Conservation (phyloP, 805 yeast species). For the Barnettozyma sp. region DNA sequence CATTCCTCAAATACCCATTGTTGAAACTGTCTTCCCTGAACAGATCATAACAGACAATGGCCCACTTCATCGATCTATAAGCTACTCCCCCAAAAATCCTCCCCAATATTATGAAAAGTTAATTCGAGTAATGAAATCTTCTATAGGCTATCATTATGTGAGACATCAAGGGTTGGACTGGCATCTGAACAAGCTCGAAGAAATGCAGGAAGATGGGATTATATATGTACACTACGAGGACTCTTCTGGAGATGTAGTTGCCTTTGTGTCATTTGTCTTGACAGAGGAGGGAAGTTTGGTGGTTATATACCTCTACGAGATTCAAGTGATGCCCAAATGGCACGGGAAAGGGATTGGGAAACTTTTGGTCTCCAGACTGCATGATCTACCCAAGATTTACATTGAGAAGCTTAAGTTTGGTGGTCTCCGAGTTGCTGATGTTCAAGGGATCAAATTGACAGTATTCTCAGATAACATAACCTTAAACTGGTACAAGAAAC, state of each 20-base stretch:
- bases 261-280: constrained; percentile 42
- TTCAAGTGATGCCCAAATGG: constrained; percentile 36
- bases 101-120: constrained; percentile 4
- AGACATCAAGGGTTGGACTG: constrained; percentile 17
- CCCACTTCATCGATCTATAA: not conserved
- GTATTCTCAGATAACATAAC: constrained; percentile 47
- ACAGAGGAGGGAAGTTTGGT: constrained; percentile 36
- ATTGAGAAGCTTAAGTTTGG: constrained; percentile 7
- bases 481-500: constrained; percentile 34
- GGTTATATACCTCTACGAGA: constrained; percentile 51
- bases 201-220: constrained; percentile 28
- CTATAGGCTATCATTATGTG: constrained; percentile 15
- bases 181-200: constrained; percentile 37
- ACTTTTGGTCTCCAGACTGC: constrained; percentile 31
- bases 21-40: constrained; percentile 3
- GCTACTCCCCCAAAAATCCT: constrained; percentile 4
- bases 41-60: not conserved
- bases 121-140: constrained; percentile 10
- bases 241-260: constrained; percentile 23
- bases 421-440: constrained; percentile 4
- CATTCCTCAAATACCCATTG: constrained; percentile 5
- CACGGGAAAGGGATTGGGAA: constrained; percentile 36
- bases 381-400: constrained; percentile 24
- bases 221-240: constrained; percentile 12
- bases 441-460: constrained; percentile 32